Conservation (phyloP, 129 eudicot species). For the Pittosporum tobira region DNA sequence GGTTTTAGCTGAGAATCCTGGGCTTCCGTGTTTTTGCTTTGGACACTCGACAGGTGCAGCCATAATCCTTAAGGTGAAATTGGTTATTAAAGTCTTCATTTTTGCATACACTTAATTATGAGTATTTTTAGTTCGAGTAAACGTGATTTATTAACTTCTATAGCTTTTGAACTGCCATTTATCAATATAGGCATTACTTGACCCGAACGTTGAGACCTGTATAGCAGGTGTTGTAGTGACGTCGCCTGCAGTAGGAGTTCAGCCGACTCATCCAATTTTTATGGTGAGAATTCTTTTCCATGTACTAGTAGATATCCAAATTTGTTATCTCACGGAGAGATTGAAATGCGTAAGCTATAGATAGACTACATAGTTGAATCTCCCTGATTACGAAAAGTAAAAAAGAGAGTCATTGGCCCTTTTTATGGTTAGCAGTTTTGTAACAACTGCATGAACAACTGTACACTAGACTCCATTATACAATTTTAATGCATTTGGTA, state of each 20-base stretch:
- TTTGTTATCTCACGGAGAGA: background rate
- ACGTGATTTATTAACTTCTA: background rate
- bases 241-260: slow-evolving; percentile 92
- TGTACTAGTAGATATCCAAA: background rate
- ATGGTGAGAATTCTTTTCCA: slow-evolving; percentile 21
- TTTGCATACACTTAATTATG: background rate
- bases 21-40: slow-evolving; percentile 81
- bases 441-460: too few species aligned
- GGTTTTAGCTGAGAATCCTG: slow-evolving; percentile 61
- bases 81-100: background rate
- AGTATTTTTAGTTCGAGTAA: background rate
- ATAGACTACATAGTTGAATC: too few species aligned
- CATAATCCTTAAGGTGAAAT: slow-evolving; percentile 67
- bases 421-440: too few species aligned
- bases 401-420: too few species aligned
- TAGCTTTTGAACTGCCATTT: background rate
- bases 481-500: too few species aligned
- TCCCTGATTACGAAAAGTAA: too few species aligned
- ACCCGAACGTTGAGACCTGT: slow-evolving; percentile 46
- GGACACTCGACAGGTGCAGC: slow-evolving; percentile 98
- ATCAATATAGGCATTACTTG: slow-evolving; percentile 53
- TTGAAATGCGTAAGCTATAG: background rate
- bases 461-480: too few species aligned
- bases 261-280: slow-evolving; percentile 79
- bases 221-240: slow-evolving; percentile 65